Base-by-base conservation (phyloP, 106 monocot species). In the Allium fistulosum region DNA sequence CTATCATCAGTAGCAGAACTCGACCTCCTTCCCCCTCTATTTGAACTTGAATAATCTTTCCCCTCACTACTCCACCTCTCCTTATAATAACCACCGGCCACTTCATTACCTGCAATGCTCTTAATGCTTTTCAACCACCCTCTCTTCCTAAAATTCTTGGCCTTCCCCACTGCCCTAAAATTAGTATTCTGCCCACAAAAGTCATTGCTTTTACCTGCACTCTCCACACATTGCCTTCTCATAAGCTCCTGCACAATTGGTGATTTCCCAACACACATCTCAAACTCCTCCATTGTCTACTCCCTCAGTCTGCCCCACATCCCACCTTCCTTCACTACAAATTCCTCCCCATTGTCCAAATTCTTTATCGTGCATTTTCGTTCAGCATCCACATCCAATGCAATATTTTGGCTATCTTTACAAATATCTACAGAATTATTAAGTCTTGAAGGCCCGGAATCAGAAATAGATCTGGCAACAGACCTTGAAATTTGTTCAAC, bases 181-280 rank as follows among this genome's bases (percentile, higher is more conserved):
- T 62, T 17, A 7, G 48, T 48, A 69, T 63, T 72, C 13, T 51
- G 52, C 52, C 22, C 14, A 17, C 28, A 59, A 9, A 71, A 57
- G 52, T 12, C 63, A 11, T 46, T 49, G 26, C 37, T 66, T 48
- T 26, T 57, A 16, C 17, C 65, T 5, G 63, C 56, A 37, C 62
- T 52, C 48, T 81, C 79, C 7, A 71, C 68, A 55, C 60, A 78
- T 65, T 94, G 90, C 62, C 91, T 75, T 13, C 91, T 74, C 95
- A 95, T 91, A 28, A 95, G 83, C 52, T 95, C 95, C 62, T 88
- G 87, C 5, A 95, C 95, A 26, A 95, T 91, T 9, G 95, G 95
- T 3, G 95, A 95, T 3, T 77, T 77, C 10, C 95, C 90, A 22
- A 95, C 83, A 58, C 77, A 85, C 57, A 71, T 75, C 75, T 80